Percentiles rank a stretch among this genome's conserved stretches.
These are phyloP conservation scores for Neoconidiobolus thromboides DNA, from an alignment of 371 early-diverging fungal genomes.

Conservation along the genomic window DNA sequence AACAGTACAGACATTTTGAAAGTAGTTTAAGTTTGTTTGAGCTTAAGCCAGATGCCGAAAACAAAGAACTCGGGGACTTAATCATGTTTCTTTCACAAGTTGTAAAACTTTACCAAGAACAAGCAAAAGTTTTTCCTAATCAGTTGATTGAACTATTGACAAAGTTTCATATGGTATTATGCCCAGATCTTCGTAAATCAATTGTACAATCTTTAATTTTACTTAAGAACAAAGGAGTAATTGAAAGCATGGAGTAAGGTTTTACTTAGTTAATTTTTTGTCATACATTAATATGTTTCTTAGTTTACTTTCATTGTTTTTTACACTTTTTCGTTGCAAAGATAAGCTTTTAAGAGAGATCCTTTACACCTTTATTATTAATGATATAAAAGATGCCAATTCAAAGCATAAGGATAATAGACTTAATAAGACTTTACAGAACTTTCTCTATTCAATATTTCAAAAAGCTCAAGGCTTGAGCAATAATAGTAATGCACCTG, in stretches of 20 bases:
- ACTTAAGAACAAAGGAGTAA: slow-evolving; percentile 61
- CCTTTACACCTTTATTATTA: slow-evolving; percentile 79
- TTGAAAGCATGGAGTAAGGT: slow-evolving; percentile 32
- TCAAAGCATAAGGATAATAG: slow-evolving; percentile 84
- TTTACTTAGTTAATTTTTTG: slow-evolving; percentile 4
- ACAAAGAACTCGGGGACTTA: slow-evolving; percentile 61
- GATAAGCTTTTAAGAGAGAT: slow-evolving; percentile 77
- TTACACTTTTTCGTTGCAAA: slow-evolving; percentile 75
- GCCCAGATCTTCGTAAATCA: slow-evolving; percentile 62
- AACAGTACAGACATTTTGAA: slow-evolving; percentile 83
- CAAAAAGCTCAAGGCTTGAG: slow-evolving; percentile 19
- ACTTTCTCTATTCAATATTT: slow-evolving; percentile 87
- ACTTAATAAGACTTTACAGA: slow-evolving; percentile 85
- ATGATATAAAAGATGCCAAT: slow-evolving; percentile 82
- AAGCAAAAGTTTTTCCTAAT: slow-evolving; percentile 55
- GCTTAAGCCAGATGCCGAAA: slow-evolving; percentile 68
- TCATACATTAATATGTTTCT: not conserved
- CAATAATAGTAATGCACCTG: slow-evolving; percentile 15
- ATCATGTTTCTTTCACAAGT: slow-evolving; percentile 78
- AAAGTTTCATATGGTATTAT: slow-evolving; percentile 51
- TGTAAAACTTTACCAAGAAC: slow-evolving; percentile 59
- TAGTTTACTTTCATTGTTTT: slow-evolving; percentile 73
- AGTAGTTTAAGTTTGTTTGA: slow-evolving; percentile 66
- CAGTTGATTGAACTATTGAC: slow-evolving; percentile 62
- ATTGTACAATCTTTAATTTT: slow-evolving; percentile 83